These are phyloP conservation scores for Grigorovia humatica DNA, from an alignment of 805 yeast genomes.

Conservation along the genomic window DNA sequence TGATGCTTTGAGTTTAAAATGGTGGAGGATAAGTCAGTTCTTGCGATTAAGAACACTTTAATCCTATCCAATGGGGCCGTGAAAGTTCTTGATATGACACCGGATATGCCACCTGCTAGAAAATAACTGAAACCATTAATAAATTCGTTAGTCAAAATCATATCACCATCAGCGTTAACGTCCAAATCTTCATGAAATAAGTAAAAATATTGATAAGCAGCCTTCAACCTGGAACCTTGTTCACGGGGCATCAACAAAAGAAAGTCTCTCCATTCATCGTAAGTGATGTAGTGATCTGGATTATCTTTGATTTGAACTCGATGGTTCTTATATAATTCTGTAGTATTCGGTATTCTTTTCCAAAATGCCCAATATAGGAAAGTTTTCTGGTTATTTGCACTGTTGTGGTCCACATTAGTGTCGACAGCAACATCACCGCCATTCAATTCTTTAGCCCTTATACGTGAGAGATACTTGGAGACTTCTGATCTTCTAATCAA, in stretches of 20 bases:
- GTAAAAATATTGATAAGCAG: constrained; percentile 62
- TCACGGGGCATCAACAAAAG: constrained; percentile 72
- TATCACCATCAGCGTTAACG: constrained; percentile 85
- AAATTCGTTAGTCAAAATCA: constrained; percentile 68
- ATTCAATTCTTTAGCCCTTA: not conserved
- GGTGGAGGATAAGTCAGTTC: constrained; percentile 71
- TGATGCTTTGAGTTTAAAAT: constrained; percentile 47
- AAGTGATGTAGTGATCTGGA: constrained; percentile 59
- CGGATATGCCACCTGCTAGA: constrained; percentile 90
- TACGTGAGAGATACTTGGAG: constrained; percentile 40
- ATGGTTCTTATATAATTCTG: constrained; percentile 1
- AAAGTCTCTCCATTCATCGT: constrained; percentile 79
- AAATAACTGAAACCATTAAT: constrained; percentile 83
- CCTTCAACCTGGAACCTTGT: constrained; percentile 63
- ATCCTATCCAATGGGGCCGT: constrained; percentile 96
- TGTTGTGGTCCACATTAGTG: too few relatives aligned
- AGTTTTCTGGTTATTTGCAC: constrained; percentile 7
- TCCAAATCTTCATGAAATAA: constrained; percentile 65
- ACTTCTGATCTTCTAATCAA: constrained; percentile 56
- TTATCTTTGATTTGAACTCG: constrained; percentile 6
- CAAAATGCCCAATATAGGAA: constrained; percentile 27
- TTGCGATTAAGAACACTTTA: constrained; percentile 86
- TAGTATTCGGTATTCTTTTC: constrained; percentile 2
- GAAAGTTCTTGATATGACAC: constrained; percentile 90
- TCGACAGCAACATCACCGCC: not conserved